Evolutionary conservation across 306 rosid species (phyloP), one percentile per base, ranked within the genome.

Genomic region (Arachis hypogaea): DNA sequence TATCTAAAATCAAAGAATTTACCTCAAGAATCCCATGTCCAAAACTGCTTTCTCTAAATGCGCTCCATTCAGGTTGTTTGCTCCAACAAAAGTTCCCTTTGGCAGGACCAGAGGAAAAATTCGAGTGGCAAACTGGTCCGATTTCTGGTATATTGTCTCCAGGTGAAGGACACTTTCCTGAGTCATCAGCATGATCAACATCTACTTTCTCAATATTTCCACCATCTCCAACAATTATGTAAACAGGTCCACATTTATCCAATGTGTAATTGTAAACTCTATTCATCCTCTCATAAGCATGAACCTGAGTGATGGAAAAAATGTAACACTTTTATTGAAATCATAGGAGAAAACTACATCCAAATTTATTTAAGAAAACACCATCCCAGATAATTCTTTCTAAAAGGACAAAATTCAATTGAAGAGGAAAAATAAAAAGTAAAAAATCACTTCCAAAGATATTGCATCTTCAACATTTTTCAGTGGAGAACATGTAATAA

Each of bases 21-120:
- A 91, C 98, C 98, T 93, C 96, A 58, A 93, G 88, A 50, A 85
- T 89, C 16, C 98, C 98, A 82, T 93, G 98, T 63, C 98, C 98
- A 81, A 93, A 91, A 90, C 96, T 93, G 85, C 97, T 91, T 85
- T 93, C 98, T 86, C 98, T 80, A 78, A 87, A 90, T 11, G 97
- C 98, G 79, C 97, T 93, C 97, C 97, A 91, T 11, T 87, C 96
- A 4, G 97, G 96, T 73, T 93, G 98, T 67, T 73, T 77, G 77
- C 77, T 77, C 97, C 96, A 91, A 85, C 98, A 93, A 72, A 91
- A 93, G 69, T 81, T 78, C 1, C 98, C 96, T 81, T 86, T 88
- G 33, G 98, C 97, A 40, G 92, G 93, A 65, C 96, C 92, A 30
- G 72, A 83, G 63, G 96, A 78, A 76, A 84, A 93, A 82, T 90